These are phyloP conservation scores for Brachypodium distachyon DNA, from an alignment of 202 grass and related monocot genomes.

Conservation along the genomic window DNA sequence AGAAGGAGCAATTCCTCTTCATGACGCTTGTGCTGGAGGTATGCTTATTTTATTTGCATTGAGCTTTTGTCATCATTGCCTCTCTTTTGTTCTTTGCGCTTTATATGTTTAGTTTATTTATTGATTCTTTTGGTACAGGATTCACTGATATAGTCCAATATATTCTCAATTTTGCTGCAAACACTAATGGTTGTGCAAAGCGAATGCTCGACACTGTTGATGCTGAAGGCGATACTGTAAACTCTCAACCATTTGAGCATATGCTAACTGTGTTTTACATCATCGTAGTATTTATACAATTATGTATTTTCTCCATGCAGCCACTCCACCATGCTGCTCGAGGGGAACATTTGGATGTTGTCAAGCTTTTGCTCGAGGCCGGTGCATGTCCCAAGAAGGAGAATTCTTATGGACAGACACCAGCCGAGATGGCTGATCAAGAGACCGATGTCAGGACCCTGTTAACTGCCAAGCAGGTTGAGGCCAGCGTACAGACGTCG, in stretches of 20 bases:
- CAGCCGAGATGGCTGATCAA: conserved; percentile 74
- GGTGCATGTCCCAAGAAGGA: conserved; percentile 71
- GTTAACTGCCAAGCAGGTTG: conserved; percentile 44
- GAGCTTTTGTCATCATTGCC: neutral
- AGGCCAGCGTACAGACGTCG: conserved; percentile 23
- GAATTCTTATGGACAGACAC: conserved; percentile 69
- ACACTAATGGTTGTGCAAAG: conserved; percentile 20
- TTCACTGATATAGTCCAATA: conserved; percentile 68
- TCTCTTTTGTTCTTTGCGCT: neutral
- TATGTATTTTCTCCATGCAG: conserved; percentile 26
- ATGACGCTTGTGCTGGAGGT: conserved; percentile 97
- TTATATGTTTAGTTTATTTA: neutral
- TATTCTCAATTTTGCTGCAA: conserved; percentile 63
- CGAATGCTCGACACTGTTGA: conserved; percentile 67
- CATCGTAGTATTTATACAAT: neutral
- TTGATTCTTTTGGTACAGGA: conserved; percentile 30
- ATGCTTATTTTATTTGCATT: neutral
- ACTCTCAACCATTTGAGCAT: neutral
- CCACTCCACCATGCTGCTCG: conserved; percentile 95
- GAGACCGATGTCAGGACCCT: conserved; percentile 58
- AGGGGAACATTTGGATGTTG: conserved; percentile 77
- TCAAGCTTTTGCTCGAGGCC: conserved; percentile 60
- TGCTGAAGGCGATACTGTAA: conserved; percentile 94
- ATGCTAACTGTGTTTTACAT: neutral
- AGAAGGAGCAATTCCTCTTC: conserved; percentile 92